Base-by-base conservation (phyloP, 2,329 filamentous ascomycete genomes). In the Neopestalotiopsis clavispora region DNA sequence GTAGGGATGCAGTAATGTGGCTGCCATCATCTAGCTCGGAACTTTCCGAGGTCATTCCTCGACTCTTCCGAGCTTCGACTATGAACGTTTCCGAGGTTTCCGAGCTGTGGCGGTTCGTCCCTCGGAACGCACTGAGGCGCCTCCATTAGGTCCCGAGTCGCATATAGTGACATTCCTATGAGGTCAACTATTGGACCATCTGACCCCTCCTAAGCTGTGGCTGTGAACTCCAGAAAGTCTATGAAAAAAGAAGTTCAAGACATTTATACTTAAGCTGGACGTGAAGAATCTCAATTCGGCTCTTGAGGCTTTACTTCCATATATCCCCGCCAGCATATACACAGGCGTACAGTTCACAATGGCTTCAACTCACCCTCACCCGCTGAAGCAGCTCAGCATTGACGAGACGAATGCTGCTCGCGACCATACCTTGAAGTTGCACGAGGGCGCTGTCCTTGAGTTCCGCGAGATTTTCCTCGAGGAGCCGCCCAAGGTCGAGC, bases 381-480 rank as follows among this genome's bases (percentile, higher is more conserved):
- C 61, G 2, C 38, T 64, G 38, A 45, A 64, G 61, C 61, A 64
- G 61, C 61, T 64, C 7, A 64, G 40, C 61, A 28, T 64, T n/a
- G 61, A 64, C 4, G 61, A 64, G 61, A 64, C 61, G 17, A 28
- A 64, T 38, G 20, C 28, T 10, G 61, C 61, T 49, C 61, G 61
- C 3, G 61, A 64, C 40, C 17, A 42, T n/a, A 49, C 61, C 2
- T 17, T 64, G n/a, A 64, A 20, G 4, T 20, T 64, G 38, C 61
- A 64, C 20, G 12, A 64, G 28, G 61, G 61, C 3, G 61, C 42
- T 9, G 61, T 64, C 9, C n/a, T 64, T 7, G 61, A 64, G 38
- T 66, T 66, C 28, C 42, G 63, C 17, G 42, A 56, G 30, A 66
- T 66, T 13, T 66, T 57, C n/a, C 42, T 66, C 20, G 14, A 66